These are phyloP conservation scores for Cadophora malorum DNA, from an alignment of 2,329 filamentous ascomycete genomes.

Conservation along the genomic window DNA sequence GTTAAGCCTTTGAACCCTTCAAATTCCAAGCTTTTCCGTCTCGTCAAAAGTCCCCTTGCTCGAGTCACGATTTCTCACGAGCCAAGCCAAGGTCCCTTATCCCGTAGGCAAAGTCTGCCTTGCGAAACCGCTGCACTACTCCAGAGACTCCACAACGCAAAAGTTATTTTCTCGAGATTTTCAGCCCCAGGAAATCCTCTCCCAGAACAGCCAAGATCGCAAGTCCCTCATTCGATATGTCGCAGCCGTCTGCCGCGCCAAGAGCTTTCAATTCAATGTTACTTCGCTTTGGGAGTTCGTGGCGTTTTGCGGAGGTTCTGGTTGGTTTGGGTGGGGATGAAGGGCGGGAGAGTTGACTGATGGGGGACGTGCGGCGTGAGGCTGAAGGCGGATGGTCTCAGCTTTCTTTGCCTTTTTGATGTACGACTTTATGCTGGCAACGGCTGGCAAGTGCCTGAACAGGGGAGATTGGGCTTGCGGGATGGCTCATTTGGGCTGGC, in stretches of 20 bases:
- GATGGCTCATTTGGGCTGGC: background rate
- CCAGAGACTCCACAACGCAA: too few species aligned
- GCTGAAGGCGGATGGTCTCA: background rate
- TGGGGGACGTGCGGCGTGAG: slow-evolving; percentile 1
- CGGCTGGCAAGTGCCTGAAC: background rate
- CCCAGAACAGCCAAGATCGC: background rate
- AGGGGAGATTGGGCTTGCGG: background rate
- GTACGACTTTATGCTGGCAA: background rate
- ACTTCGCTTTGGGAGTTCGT: background rate
- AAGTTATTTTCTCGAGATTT: background rate
- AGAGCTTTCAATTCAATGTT: background rate
- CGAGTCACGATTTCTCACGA: background rate
- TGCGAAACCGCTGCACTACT: background rate
- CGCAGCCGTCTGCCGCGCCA: background rate
- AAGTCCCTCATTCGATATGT: background rate
- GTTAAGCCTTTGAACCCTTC: background rate
- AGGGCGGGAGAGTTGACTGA: background rate
- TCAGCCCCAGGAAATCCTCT: slow-evolving; percentile 3
- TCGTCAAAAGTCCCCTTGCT: background rate
- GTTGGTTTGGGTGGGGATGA: background rate
- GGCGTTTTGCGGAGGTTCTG: background rate
- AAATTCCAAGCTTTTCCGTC: background rate
- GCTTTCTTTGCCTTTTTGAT: background rate
- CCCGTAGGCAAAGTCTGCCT: background rate
- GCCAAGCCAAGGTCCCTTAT: too few species aligned